phyloP scores from a whole-genome alignment of 1,139 yeast species.

The Suhomyces coccinellae region DNA sequence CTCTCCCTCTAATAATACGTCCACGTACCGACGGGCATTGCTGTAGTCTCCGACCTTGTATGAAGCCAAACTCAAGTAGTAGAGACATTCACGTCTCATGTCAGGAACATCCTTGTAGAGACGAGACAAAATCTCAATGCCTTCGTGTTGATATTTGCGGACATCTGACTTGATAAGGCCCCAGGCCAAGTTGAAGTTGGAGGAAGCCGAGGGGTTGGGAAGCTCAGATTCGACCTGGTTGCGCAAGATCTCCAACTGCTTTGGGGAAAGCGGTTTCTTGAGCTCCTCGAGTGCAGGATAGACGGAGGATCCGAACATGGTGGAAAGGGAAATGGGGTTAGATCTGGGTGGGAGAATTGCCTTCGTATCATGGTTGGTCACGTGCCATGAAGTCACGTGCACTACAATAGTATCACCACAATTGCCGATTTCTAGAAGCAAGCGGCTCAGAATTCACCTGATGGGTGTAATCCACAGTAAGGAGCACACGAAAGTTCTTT shows the following conservation, averaged over 20 bases:
- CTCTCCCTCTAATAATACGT: slow-evolving; percentile 71
- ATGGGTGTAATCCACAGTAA: too few species aligned
- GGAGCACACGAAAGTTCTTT: too few species aligned
- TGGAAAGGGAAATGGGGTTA: too few species aligned
- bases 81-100: slow-evolving; percentile 85
- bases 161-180: slow-evolving; percentile 75
- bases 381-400: background rate
- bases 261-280: slow-evolving; percentile 62
- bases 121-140: slow-evolving; percentile 72
- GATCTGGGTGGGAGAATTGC: too few species aligned
- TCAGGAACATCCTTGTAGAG: slow-evolving; percentile 77
- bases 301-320: slow-evolving; percentile 12
- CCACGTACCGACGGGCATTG: slow-evolving; percentile 84
- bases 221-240: slow-evolving; percentile 82
- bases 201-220: slow-evolving; percentile 76
- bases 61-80: slow-evolving; percentile 85
- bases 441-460: too few species aligned
- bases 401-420: too few species aligned
- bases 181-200: slow-evolving; percentile 95
- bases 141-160: slow-evolving; percentile 68
- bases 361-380: background rate
- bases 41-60: slow-evolving; percentile 85
- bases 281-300: slow-evolving; percentile 48
- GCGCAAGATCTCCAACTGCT: slow-evolving; percentile 72
- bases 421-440: too few species aligned